Evolutionary conservation across 2,329 filamentous ascomycete genomes (phyloP), one percentile per base, ranked within the genome.

Genomic region (Fusarium sp.): DNA sequence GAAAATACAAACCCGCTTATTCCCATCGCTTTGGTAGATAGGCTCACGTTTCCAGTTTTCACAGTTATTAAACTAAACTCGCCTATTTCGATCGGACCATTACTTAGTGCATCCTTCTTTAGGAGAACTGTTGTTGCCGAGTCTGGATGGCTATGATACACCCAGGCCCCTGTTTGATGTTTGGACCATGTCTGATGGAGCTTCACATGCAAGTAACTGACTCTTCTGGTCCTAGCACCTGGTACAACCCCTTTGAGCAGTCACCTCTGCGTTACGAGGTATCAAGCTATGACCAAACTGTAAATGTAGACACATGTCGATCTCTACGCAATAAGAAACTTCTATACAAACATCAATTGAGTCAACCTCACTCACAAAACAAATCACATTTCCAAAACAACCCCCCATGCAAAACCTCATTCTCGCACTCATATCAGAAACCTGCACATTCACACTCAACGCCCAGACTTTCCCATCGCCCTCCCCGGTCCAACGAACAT

Each of bases 401-500:
- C 28, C 28, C 28, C 28, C 28, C 28, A 31, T 10, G 20, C 40
- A 24, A 42, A 20, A 42, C 13, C 14, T 31, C 26, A 28, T 28
- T 28, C 8, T 28, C 2, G 2, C 39, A 10, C 39, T 42, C 40
- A 42, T 42, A 14, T 24, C 22, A 56, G 31, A 20, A 10, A 49
- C 17, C 22, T 13, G 2, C 17, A 40, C n/a, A 20, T 5, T 20
- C 14, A 55, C 5, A 22, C 36, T 36, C 28, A 34, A 11, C 5
- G 28, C 34, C 59, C 46, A 58, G 59, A 56, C 2, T 18, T 24
- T 9, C 15, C n/a, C 56, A 31, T 45, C 24, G n/a, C n/a, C 22
- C 40, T 17, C 24, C 34, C 42, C 44, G n/a, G 26, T 48, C 68
- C 68, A 71, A 71, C 68, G 46, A 65, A 39, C 68, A 50, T 69